Percentiles rank a stretch among this genome's conserved stretches.
phyloP scores from a whole-genome alignment of 176 grass and related monocot species.

The Otatea glauca region DNA sequence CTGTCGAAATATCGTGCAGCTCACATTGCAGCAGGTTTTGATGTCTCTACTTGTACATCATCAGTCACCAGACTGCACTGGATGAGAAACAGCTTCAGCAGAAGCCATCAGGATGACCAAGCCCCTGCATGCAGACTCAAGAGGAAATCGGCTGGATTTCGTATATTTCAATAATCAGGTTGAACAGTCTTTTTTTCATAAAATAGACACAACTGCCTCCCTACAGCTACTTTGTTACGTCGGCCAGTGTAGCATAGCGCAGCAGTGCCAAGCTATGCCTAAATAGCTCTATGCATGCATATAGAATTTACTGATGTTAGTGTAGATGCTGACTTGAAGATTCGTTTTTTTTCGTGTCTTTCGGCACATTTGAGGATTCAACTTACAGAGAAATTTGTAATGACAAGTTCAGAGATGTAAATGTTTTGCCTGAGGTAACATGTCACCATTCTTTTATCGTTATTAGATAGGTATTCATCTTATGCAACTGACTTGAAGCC shows the following conservation, averaged over 20 bases:
- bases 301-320: conserved; percentile 72
- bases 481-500: too few species aligned
- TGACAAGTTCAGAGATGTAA: conserved; percentile 67
- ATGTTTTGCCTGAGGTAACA: conserved; percentile 60
- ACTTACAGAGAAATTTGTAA: conserved; percentile 56
- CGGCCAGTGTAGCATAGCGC: conserved; percentile 44
- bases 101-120: conserved; percentile 23
- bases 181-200: conserved; percentile 29
- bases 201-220: conserved; percentile 45
- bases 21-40: conserved; percentile 42
- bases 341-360: neutral
- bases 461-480: too few species aligned
- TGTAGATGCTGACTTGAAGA: conserved; percentile 65
- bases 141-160: conserved; percentile 37
- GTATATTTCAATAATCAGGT: conserved; percentile 55
- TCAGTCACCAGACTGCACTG: conserved; percentile 35
- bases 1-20: conserved; percentile 32
- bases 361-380: conserved; percentile 36
- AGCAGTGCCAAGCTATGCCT: conserved; percentile 42
- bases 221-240: conserved; percentile 40
- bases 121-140: neutral
- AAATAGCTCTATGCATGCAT: conserved; percentile 58
- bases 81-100: conserved; percentile 33
- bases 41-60: conserved; percentile 39
- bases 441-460: conserved; percentile 11